Evolutionary conservation across 1,284 basidiomycete genomes (phyloP), one percentile per base, ranked within the genome.

Genomic region (Puccinia novopanici): DNA sequence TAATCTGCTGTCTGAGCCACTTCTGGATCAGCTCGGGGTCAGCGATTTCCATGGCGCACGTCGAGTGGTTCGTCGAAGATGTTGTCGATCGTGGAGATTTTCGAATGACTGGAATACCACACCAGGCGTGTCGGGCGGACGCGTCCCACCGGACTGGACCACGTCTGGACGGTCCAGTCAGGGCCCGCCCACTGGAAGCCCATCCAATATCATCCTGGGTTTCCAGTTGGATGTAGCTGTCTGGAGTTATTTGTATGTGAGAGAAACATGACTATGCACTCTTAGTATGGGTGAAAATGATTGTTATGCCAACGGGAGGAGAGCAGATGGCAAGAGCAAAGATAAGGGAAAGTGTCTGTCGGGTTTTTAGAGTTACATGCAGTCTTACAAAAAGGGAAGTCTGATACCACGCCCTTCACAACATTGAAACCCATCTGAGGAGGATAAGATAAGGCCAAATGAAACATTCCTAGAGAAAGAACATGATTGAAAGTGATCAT

Each of bases 1-100:
- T 77, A 34, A 77, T 70, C 45, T 57, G n/a, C 13, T 77, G 75
- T 55, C 67, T 68, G 10, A 77, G n/a, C 75, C 75, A 77, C 70
- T 55, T 45, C 42, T 70, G 75, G 22, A 77, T 50, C 3, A 73
- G 22, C 37, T 73, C 15, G 52, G 27, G 45, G 50, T 73, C 52
- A 24, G 45, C 27, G 10, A 42, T 48, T 19, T 40, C 52, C 37
- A 37, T 57, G n/a, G 57, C 27, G 27, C 27, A n/a, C 5, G 40
- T 50, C 40, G 48, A 68, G 17, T 30, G 22, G n/a, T n/a, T n/a
- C n/a, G n/a, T n/a, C n/a, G 24, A 24, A 9, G 8, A 27, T 57
- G 55, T 54, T n/a, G n/a, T n/a, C n/a, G n/a, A n/a, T n/a, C n/a
- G n/a, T n/a, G n/a, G n/a, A n/a, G n/a, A n/a, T n/a, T n/a, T n/a